Evolutionary conservation across 768 basidiomycete species (phyloP).

Genomic region (Leccinum boreale): DNA sequence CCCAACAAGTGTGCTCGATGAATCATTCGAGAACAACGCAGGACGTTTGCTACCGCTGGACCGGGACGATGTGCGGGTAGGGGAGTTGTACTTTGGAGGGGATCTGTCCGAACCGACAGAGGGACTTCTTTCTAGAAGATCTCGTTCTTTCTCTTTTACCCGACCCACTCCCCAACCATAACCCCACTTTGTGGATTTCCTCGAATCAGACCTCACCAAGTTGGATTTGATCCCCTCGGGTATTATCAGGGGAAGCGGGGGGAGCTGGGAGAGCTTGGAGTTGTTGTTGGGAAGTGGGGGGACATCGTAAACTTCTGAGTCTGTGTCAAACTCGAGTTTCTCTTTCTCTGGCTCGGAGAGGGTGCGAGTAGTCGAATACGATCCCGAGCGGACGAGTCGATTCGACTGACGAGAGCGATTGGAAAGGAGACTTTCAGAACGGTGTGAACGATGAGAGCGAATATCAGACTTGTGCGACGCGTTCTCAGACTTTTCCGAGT

Average conservation of each 20-base stretch:
- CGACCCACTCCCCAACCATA: constrained; percentile 69
- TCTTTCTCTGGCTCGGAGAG: constrained; percentile 45
- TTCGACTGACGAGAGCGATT: constrained; percentile 20
- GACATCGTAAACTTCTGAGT: constrained; percentile 58
- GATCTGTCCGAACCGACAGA: constrained; percentile 38
- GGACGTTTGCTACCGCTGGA: constrained; percentile 41
- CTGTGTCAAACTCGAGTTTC: constrained; percentile 55
- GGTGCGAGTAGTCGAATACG: constrained; percentile 41
- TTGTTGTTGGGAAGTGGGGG: constrained; percentile 29
- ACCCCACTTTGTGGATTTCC: constrained; percentile 59
- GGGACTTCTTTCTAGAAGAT: constrained; percentile 32
- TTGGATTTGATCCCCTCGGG: constrained; percentile 36
- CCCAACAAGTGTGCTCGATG: constrained; percentile 71
- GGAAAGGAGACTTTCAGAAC: constrained; percentile 22
- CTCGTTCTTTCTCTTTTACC: constrained; percentile 43
- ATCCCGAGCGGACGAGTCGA: constrained; percentile 38
- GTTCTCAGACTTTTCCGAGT: constrained; percentile 46
- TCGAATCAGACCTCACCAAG: constrained; percentile 54
- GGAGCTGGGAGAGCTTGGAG: constrained; percentile 41
- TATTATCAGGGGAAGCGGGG: constrained; percentile 42
- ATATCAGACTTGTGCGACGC: constrained; percentile 34
- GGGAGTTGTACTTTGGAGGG: constrained; percentile 31
- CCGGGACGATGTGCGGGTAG: constrained; percentile 38
- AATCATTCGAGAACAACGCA: constrained; percentile 52
- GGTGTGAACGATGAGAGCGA: constrained; percentile 26